Conservation (phyloP, 768 basidiomycete species). For the Daedaleopsis nitida region DNA sequence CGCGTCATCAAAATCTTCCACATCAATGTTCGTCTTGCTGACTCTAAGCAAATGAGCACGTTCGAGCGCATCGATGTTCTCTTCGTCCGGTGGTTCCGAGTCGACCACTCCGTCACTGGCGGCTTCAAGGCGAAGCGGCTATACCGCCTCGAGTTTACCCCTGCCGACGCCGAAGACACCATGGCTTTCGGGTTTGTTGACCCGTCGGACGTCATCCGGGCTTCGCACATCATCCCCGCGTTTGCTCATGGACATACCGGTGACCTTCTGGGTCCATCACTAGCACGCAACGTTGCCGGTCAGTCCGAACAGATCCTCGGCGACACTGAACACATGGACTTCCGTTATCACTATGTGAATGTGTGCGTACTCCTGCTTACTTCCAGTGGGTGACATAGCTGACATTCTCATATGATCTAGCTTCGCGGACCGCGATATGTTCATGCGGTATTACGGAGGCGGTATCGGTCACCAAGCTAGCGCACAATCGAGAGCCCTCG, state of each 20-base stretch:
- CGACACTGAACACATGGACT: too few relatives aligned
- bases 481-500: too few relatives aligned
- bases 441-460: too few relatives aligned
- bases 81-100: constrained; percentile 43
- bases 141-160: constrained; percentile 42
- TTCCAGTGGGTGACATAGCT: too few relatives aligned
- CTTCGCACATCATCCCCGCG: constrained; percentile 44
- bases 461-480: too few relatives aligned
- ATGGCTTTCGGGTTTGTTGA: constrained; percentile 49
- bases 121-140: constrained; percentile 29
- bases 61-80: too few relatives aligned
- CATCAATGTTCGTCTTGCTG: constrained; percentile 23
- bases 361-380: too few relatives aligned
- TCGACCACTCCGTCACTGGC: too few relatives aligned
- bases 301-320: background rate
- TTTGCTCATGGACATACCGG: constrained; percentile 33
- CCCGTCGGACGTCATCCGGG: constrained; percentile 41
- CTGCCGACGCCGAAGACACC: constrained; percentile 19
- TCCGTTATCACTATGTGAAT: too few relatives aligned
- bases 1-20: constrained; percentile 32
- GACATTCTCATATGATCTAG: too few relatives aligned
- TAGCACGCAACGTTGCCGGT: constrained; percentile 6
- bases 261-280: constrained; percentile 9
- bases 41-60: constrained; percentile 30
- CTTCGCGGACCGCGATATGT: too few relatives aligned